Evolutionary conservation across 306 rosid species (phyloP).

Genomic region (Dryas drummondii): DNA sequence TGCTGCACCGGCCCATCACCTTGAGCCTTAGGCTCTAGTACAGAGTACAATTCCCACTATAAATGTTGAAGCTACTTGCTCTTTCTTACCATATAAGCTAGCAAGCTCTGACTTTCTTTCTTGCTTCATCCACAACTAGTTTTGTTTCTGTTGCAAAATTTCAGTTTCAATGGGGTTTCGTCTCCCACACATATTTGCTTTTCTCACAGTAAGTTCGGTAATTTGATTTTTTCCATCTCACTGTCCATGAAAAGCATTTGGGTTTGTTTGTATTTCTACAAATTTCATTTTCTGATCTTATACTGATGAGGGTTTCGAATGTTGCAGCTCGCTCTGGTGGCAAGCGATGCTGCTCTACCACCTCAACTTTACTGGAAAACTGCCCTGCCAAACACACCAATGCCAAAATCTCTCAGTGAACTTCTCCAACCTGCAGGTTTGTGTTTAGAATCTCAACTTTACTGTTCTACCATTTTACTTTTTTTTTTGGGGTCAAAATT

Average conservation of each 20-base stretch:
- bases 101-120: conserved; percentile 13
- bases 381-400: too few relatives aligned
- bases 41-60: conserved; percentile 9
- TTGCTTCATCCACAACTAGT: not conserved
- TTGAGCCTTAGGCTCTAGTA: too few relatives aligned
- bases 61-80: conserved; percentile 17
- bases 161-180: conserved; percentile 37
- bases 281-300: too few relatives aligned
- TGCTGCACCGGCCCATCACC: too few relatives aligned
- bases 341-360: too few relatives aligned
- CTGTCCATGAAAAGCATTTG: too few relatives aligned
- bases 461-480: too few relatives aligned
- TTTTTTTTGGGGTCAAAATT: too few relatives aligned
- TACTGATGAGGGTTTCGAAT: too few relatives aligned
- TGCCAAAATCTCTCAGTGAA: conserved; percentile 37
- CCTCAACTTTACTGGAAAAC: too few relatives aligned
- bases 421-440: conserved; percentile 45
- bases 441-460: conserved; percentile 11
- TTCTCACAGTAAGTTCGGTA: conserved; percentile 39
- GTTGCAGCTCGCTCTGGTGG: too few relatives aligned
- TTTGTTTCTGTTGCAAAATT: not conserved
- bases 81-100: not conserved
- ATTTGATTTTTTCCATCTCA: not conserved
- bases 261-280: too few relatives aligned
- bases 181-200: conserved; percentile 26